Percentiles rank a stretch among this genome's conserved stretches.
phyloP scores from a whole-genome alignment of 2,329 filamentous ascomycete species.

The Ceratocystis colombiana region DNA sequence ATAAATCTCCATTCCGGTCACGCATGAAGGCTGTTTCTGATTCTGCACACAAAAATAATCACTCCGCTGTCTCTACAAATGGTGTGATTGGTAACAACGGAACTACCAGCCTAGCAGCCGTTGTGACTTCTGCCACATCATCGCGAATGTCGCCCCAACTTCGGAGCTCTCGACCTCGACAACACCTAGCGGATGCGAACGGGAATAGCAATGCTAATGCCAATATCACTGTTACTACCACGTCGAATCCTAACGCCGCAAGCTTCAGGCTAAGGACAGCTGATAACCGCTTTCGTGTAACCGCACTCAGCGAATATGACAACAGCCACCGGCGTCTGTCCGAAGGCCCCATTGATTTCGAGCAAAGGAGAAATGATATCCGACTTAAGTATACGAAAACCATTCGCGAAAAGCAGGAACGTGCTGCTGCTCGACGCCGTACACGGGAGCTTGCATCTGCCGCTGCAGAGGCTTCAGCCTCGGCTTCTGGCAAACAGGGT shows the following conservation, averaged over 20 bases:
- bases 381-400: slow-evolving; percentile 77
- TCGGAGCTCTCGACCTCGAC: slow-evolving; percentile 70
- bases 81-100: slow-evolving; percentile 33
- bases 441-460: slow-evolving; percentile 40
- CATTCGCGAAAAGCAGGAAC: slow-evolving; percentile 50
- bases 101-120: slow-evolving; percentile 55
- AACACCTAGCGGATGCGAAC: slow-evolving; percentile 64
- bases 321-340: slow-evolving; percentile 43
- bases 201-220: not conserved
- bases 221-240: not conserved
- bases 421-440: slow-evolving; percentile 43
- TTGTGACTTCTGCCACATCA: slow-evolving; percentile 53
- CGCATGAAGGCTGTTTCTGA: slow-evolving; percentile 34
- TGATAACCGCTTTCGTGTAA: slow-evolving; percentile 39
- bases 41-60: slow-evolving; percentile 35
- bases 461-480: slow-evolving; percentile 25
- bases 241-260: slow-evolving; percentile 38
- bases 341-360: slow-evolving; percentile 72
- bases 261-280: slow-evolving; percentile 56
- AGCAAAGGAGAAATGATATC: slow-evolving; percentile 68
- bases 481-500: slow-evolving; percentile 26
- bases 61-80: slow-evolving; percentile 35
- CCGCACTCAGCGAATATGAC: slow-evolving; percentile 18
- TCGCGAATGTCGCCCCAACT: slow-evolving; percentile 68
- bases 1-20: slow-evolving; percentile 30